phyloP scores from a whole-genome alignment of 1,284 basidiomycete species.

The Athelia sp. region DNA sequence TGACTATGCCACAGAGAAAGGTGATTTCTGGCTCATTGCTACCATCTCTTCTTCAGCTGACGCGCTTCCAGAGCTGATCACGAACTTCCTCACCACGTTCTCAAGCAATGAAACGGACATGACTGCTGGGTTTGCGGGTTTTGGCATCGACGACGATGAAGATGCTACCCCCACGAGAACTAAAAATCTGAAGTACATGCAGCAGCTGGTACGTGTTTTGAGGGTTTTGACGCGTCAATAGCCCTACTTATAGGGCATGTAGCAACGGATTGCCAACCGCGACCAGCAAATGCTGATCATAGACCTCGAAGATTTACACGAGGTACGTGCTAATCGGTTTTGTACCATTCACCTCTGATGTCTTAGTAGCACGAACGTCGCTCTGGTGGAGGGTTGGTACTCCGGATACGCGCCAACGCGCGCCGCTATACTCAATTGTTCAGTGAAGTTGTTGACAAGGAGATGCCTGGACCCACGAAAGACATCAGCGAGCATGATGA shows the following conservation, averaged over 20 bases:
- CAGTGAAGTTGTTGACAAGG: slow-evolving; percentile 84
- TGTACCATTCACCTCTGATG: slow-evolving; percentile 1
- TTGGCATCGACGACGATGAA: slow-evolving; percentile 58
- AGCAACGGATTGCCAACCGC: slow-evolving; percentile 93
- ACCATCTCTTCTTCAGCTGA: slow-evolving; percentile 8
- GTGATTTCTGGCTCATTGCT: slow-evolving; percentile 15
- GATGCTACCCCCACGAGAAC: slow-evolving; percentile 35
- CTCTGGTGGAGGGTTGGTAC: slow-evolving; percentile 61
- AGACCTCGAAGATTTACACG: slow-evolving; percentile 76
- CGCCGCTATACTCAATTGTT: slow-evolving; percentile 91
- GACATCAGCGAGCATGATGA: slow-evolving; percentile 88
- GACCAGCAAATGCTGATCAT: slow-evolving; percentile 83
- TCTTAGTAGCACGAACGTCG: slow-evolving; percentile 59
- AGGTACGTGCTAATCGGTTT: slow-evolving; percentile 36
- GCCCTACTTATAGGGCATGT: slow-evolving; percentile 17
- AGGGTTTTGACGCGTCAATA: slow-evolving; percentile 20
- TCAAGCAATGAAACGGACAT: slow-evolving; percentile 65
- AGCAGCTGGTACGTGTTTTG: slow-evolving; percentile 66
- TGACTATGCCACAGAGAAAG: slow-evolving; percentile 43
- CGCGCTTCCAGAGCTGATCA: slow-evolving; percentile 54
- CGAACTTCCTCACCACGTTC: slow-evolving; percentile 65
- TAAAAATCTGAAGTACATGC: slow-evolving; percentile 78
- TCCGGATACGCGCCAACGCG: slow-evolving; percentile 79
- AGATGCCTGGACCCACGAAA: slow-evolving; percentile 83
- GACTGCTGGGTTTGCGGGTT: slow-evolving; percentile 62